phyloP scores from a whole-genome alignment of 495 filamentous ascomycete genomes.

The Aspergillus sclerotiicarbonarius region DNA sequence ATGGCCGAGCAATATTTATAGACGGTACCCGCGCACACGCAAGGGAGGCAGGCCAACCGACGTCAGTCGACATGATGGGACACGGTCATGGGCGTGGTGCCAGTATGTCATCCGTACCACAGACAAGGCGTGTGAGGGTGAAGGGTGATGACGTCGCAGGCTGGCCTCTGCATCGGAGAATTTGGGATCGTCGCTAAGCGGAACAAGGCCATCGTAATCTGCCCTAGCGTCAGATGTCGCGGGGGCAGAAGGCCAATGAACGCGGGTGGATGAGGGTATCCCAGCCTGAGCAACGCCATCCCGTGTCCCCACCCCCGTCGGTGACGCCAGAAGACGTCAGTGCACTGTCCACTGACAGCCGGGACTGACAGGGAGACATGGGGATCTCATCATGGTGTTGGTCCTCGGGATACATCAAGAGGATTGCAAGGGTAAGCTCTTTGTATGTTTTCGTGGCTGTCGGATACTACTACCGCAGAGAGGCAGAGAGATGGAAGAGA shows the following conservation, averaged over 20 bases:
- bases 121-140: background rate
- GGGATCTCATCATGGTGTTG: too few species aligned
- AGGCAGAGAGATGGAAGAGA: too few species aligned
- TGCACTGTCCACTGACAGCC: background rate
- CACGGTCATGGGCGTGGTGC: background rate
- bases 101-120: slow-evolving; percentile 10
- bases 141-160: background rate
- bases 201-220: background rate
- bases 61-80: background rate
- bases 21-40: too few species aligned
- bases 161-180: background rate
- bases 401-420: too few species aligned
- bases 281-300: background rate
- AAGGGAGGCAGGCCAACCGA: background rate
- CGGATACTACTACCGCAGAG: too few species aligned
- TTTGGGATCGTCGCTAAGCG: background rate
- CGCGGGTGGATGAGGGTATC: too few species aligned
- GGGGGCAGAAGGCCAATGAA: background rate
- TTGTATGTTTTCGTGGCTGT: too few species aligned
- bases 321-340: background rate
- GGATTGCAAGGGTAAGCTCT: too few species aligned
- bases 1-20: background rate
- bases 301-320: background rate
- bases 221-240: background rate
- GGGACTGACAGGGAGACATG: too few species aligned